A percentile compares a stretch with the other conserved stretches of the same genome.
These are phyloP conservation scores for Cladophialophora bantiana DNA, from an alignment of 2,329 filamentous ascomycete genomes.

Conservation along the genomic window DNA sequence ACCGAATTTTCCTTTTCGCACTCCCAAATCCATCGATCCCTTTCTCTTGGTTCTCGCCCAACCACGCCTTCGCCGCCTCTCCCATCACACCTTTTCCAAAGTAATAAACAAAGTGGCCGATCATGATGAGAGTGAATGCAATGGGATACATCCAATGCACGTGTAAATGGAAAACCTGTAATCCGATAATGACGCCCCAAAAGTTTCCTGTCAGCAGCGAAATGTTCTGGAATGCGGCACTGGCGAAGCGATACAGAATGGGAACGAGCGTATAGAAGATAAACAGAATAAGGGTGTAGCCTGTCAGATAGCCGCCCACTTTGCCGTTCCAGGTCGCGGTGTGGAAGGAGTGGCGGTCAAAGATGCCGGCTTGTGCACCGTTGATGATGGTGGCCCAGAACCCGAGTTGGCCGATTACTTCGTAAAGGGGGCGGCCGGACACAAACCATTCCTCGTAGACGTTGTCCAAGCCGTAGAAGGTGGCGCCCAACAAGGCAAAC, in stretches of 20 bases:
- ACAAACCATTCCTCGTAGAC: conserved; percentile 95
- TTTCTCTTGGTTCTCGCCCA: conserved; percentile 82
- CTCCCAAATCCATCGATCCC: conserved; percentile 84
- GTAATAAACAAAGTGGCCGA: conserved; percentile 88
- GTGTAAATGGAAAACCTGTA: conserved; percentile 78
- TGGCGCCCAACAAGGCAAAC: conserved; percentile 87
- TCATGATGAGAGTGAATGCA: conserved; percentile 89
- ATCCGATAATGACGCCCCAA: conserved; percentile 93
- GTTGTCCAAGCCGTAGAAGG: conserved; percentile 89
- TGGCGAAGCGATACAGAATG: conserved; percentile 85
- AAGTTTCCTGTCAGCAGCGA: conserved; percentile 93
- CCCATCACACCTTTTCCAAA: conserved; percentile 80
- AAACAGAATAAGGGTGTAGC: conserved; percentile 82
- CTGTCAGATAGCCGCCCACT: conserved; percentile 82
- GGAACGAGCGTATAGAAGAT: conserved; percentile 90
- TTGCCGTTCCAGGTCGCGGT: conserved; percentile 69
- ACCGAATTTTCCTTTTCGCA: conserved; percentile 73
- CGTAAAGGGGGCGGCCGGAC: conserved; percentile 83
- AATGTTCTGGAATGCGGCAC: conserved; percentile 96
- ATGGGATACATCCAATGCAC: conserved; percentile 95
- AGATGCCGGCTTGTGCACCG: conserved; percentile 87
- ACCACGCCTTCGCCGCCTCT: conserved; percentile 93
- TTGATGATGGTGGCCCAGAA: conserved; percentile 91
- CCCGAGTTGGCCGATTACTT: conserved; percentile 89
- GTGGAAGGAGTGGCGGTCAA: conserved; percentile 78